Conservation (phyloP, 495 filamentous ascomycete genomes). For the Glarea lozoyensis region DNA sequence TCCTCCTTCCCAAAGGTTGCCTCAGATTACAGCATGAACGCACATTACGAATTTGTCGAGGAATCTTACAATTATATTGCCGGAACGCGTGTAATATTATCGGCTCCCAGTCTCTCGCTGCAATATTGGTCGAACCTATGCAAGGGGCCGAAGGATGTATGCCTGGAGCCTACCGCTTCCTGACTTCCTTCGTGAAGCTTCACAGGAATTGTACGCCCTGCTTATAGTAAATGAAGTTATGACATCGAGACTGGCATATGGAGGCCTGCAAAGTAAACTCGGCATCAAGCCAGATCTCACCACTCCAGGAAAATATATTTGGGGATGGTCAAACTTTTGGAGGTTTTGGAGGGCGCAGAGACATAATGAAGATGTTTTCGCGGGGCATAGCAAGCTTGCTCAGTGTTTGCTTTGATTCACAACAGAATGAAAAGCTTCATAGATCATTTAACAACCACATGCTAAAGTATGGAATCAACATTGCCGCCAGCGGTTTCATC, state of each 20-base stretch:
- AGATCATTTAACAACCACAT: no score
- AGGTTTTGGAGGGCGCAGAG: constrained; percentile 46
- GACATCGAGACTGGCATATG: constrained; percentile 41
- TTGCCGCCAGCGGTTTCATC: no score
- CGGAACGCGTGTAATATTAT: constrained; percentile 25
- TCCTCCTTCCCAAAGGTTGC: constrained; percentile 29
- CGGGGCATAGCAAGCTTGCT: no score
- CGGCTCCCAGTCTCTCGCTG: constrained; percentile 35
- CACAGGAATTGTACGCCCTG: constrained; percentile 30
- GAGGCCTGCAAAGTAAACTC: constrained; percentile 34
- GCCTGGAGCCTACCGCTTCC: constrained; percentile 34
- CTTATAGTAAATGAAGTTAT: constrained; percentile 60
- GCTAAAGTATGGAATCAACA: no score
- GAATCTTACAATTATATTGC: constrained; percentile 39
- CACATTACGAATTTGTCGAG: constrained; percentile 35
- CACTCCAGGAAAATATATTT: constrained; percentile 54
- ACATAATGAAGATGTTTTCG: no score
- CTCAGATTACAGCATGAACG: constrained; percentile 19
- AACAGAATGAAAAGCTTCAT: no score
- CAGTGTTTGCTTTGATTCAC: no score
- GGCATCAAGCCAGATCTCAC: constrained; percentile 46
- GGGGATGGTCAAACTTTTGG: constrained; percentile 54
- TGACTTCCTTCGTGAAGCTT: constrained; percentile 24
- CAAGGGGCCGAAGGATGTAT: constrained; percentile 46
- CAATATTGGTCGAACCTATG: constrained; percentile 50